phyloP scores from a whole-genome alignment of 441 rosid genomes.

The Biscutella laevigata region DNA sequence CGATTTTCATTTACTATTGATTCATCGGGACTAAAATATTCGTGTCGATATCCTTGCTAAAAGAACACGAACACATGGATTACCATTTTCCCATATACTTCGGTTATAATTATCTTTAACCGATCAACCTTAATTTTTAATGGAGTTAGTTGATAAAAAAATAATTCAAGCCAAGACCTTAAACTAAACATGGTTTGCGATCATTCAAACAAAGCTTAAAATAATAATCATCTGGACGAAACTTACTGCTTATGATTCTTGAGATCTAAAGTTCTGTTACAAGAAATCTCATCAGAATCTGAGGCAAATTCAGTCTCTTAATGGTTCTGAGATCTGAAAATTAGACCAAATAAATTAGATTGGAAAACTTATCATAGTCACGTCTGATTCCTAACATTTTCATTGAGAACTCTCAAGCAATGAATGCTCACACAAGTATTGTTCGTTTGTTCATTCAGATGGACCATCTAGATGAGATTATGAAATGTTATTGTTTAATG shows the following conservation, averaged over 20 bases:
- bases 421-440: too few species aligned
- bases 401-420: conserved; percentile 85
- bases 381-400: conserved; percentile 59
- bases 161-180: conserved; percentile 11
- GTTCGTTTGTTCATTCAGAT: too few species aligned
- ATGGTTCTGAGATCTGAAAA: conserved; percentile 3
- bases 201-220: neutral
- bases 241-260: conserved; percentile 4
- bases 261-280: conserved; percentile 9
- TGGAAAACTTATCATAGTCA: conserved; percentile 20
- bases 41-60: too few species aligned
- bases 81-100: too few species aligned
- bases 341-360: neutral
- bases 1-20: too few species aligned
- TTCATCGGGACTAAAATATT: too few species aligned
- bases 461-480: too few species aligned
- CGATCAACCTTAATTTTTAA: too few species aligned
- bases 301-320: neutral
- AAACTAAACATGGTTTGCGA: conserved; percentile 1
- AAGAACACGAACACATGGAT: too few species aligned
- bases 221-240: neutral
- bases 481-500: too few species aligned
- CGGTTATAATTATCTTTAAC: too few species aligned
- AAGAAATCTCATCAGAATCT: neutral
- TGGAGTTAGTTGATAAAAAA: too few species aligned